Evolutionary conservation across 257 asterid genomes (phyloP).

Genomic region (Nicotiana noctiflora): DNA sequence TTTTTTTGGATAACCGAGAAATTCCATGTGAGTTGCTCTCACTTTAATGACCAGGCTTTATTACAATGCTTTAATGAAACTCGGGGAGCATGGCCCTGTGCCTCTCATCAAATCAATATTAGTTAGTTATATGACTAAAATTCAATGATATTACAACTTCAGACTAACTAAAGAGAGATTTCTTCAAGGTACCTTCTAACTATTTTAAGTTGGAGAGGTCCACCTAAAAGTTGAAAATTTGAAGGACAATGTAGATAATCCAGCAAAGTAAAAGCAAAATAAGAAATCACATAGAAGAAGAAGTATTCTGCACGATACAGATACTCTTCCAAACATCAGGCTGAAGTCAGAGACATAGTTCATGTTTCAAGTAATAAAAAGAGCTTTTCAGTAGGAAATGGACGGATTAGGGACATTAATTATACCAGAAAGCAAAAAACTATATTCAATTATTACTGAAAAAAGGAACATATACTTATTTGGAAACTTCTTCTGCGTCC

Average conservation of each 20-base stretch:
- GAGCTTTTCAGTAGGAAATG: background rate
- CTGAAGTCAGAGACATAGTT: background rate
- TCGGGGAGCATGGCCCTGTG: background rate
- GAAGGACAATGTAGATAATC: background rate
- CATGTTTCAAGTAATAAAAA: background rate
- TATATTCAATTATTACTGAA: background rate
- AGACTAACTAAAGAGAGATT: background rate
- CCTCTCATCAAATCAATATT: background rate
- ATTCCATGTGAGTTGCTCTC: background rate
- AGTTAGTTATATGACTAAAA: too few species aligned
- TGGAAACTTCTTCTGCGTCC: constrained; percentile 78
- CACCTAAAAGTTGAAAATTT: background rate
- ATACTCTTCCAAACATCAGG: background rate
- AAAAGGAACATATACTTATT: too few species aligned
- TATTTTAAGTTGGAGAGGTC: background rate
- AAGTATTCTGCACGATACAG: background rate
- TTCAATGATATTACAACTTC: background rate
- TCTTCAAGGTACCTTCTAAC: background rate
- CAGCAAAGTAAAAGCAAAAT: background rate
- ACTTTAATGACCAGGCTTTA: background rate
- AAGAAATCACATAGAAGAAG: background rate
- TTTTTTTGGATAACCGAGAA: background rate
- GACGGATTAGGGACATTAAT: background rate
- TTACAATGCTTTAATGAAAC: background rate
- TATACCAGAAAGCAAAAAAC: background rate